Base-by-base conservation (phyloP, 305 asterid genomes). In the Rubia balearica region DNA sequence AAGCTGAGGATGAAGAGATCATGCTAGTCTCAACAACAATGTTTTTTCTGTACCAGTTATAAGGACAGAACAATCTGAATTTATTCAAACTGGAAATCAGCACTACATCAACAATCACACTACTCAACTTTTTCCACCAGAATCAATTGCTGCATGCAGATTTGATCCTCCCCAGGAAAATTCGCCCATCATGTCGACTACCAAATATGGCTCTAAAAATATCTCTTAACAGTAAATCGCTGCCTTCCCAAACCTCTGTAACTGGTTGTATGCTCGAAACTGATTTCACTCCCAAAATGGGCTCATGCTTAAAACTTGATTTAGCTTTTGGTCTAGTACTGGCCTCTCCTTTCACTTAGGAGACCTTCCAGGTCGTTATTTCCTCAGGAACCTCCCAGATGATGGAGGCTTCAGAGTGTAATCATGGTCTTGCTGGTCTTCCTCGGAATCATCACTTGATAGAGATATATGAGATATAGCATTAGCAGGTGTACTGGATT, bases 241-340 rank as follows among this genome's bases (percentile, higher is more conserved):
- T 71, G 67, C 57, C 80, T 68, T 68, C 77, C 68, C 41, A 17
- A 67, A 62, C 68, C 67, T 59, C 5, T 55, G 53, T n/a, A 7
- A 6, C 42, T 59, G 59, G 65, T 14, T 21, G 10, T 17, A 1
- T 9, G 42, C 45, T 17, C 10, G 41, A 22, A 45, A 16, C 55
- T 43, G 60, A 42, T 5, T 42, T 42, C 46, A 4, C 46, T 42
- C 46, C 1, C 46, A 9, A 42, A 42, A 42, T 42, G 46, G 8
- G 9, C 1, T 30, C 30, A 1, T 6, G 46, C 56, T 13, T n/a
- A 36, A 49, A 68, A 36, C 57, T 27, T 45, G 56, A 65, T 42
- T 4, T 16, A 22, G 38, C 17, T 2, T 8, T 46, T 7, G 17
- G 17, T 3, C 3, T 45, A 2, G 22, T 33, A 24, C 4, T 36